phyloP scores from a whole-genome alignment of 768 basidiomycete genomes.

The Mrakia frigida region DNA sequence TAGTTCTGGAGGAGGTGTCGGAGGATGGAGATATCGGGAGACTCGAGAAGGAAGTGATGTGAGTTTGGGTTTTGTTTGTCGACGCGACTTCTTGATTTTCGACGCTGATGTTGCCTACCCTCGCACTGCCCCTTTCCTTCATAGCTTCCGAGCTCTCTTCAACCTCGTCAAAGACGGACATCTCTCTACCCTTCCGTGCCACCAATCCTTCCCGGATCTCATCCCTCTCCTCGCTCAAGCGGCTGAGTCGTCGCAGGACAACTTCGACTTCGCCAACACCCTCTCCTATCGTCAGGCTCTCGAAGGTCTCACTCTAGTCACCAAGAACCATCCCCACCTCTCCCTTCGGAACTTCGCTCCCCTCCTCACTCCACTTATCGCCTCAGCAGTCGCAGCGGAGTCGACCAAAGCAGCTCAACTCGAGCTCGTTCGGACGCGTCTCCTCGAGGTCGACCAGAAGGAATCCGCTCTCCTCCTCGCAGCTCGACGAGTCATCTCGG shows the following conservation, averaged over 20 bases:
- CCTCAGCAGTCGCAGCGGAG: not conserved
- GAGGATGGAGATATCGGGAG: not conserved
- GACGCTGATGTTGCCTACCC: not conserved
- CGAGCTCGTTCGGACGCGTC: not conserved
- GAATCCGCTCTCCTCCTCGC: not conserved
- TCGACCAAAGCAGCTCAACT: not conserved
- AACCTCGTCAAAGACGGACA: not conserved
- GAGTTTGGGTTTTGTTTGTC: not conserved
- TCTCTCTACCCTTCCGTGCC: not conserved
- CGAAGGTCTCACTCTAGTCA: not conserved
- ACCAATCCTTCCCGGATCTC: not conserved
- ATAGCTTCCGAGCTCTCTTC: not conserved
- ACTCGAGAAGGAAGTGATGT: constrained; percentile 2
- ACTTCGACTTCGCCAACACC: not conserved
- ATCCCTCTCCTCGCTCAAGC: not conserved
- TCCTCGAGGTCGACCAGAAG: constrained; percentile 3
- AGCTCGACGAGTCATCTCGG: not conserved
- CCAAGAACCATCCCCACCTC: not conserved
- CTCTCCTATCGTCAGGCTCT: constrained; percentile 3
- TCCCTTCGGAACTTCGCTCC: not conserved
- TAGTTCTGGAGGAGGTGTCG: not conserved
- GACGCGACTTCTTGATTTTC: no score
- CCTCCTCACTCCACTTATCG: not conserved
- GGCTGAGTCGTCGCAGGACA: not conserved
- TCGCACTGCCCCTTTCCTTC: not conserved